Conservation (phyloP, 768 basidiomycete species). For the Amanita subjunquillea region DNA sequence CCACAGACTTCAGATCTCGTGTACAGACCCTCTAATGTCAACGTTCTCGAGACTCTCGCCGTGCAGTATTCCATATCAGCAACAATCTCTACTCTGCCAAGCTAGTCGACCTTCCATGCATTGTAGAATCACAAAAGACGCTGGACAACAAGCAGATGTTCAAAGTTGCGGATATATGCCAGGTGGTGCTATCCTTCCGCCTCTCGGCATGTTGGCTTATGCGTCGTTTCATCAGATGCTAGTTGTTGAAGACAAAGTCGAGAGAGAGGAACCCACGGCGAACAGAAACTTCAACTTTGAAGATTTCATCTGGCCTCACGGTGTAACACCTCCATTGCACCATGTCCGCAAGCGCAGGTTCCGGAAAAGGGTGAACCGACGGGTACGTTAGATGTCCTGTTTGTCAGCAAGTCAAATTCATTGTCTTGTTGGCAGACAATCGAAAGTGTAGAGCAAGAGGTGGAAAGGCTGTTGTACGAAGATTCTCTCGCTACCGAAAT, state of each 20-base stretch:
- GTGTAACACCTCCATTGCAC: slow-evolving; percentile 86
- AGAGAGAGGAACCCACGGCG: slow-evolving; percentile 55
- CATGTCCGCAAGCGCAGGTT: slow-evolving; percentile 88
- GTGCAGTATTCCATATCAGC: slow-evolving; percentile 84
- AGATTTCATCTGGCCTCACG: slow-evolving; percentile 97
- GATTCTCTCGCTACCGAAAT: slow-evolving; percentile 69
- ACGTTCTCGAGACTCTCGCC: slow-evolving; percentile 60
- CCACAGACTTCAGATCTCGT: background rate
- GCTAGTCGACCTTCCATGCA: slow-evolving; percentile 90
- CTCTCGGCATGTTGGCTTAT: slow-evolving; percentile 9
- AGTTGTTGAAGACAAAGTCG: slow-evolving; percentile 68
- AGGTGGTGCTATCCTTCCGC: slow-evolving; percentile 37
- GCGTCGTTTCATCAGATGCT: slow-evolving; percentile 59
- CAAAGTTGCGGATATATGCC: slow-evolving; percentile 97
- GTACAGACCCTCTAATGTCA: slow-evolving; percentile 6
- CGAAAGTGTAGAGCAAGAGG: slow-evolving; percentile 89
- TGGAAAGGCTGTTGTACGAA: slow-evolving; percentile 76
- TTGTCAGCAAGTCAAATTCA: background rate
- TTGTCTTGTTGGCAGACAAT: slow-evolving; percentile 50
- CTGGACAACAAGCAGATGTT: slow-evolving; percentile 95
- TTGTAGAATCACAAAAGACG: slow-evolving; percentile 93
- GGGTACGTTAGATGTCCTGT: slow-evolving; percentile 37
- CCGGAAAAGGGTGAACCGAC: slow-evolving; percentile 76
- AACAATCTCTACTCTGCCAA: slow-evolving; percentile 79
- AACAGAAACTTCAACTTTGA: slow-evolving; percentile 78